Conservation (phyloP, 805 yeast species). For the Yarrowia sp. region DNA sequence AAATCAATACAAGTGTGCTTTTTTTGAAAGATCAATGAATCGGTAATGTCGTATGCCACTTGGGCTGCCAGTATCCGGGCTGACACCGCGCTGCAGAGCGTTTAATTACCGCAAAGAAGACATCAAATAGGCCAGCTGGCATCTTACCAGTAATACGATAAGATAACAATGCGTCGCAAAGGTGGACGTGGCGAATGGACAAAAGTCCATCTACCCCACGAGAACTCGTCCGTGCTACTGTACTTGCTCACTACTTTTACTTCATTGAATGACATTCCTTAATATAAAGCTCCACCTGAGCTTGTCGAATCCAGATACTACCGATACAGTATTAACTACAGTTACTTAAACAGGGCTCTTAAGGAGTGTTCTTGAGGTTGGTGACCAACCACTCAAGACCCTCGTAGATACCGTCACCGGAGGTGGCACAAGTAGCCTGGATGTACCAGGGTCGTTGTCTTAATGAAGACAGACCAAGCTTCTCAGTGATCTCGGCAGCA, state of each 20-base stretch:
- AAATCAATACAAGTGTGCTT: background rate
- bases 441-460: constrained; percentile 99
- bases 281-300: constrained; percentile 33
- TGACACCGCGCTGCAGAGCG: constrained; percentile 2
- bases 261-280: constrained; percentile 25
- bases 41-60: too few species aligned
- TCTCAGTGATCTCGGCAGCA: constrained; percentile 98
- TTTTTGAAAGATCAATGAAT: too few species aligned
- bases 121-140: constrained; percentile 18
- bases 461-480: constrained; percentile 93
- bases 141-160: constrained; percentile 10
- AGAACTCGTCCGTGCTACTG: too few species aligned
- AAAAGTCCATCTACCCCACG: background rate
- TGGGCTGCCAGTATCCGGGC: background rate
- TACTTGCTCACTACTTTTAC: constrained; percentile 13
- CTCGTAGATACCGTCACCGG: constrained; percentile 98
- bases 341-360: constrained; percentile 39
- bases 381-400: constrained; percentile 97
- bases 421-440: constrained; percentile 98
- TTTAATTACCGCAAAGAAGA: background rate
- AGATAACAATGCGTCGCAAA: constrained; percentile 28
- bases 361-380: constrained; percentile 70
- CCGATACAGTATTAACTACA: constrained; percentile 39
- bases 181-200: constrained; percentile 1
- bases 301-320: constrained; percentile 26